Percentiles rank a stretch among this genome's conserved stretches.
These are phyloP conservation scores for Nakazawaea ernobii DNA, from an alignment of 805 yeast genomes.

Conservation along the genomic window DNA sequence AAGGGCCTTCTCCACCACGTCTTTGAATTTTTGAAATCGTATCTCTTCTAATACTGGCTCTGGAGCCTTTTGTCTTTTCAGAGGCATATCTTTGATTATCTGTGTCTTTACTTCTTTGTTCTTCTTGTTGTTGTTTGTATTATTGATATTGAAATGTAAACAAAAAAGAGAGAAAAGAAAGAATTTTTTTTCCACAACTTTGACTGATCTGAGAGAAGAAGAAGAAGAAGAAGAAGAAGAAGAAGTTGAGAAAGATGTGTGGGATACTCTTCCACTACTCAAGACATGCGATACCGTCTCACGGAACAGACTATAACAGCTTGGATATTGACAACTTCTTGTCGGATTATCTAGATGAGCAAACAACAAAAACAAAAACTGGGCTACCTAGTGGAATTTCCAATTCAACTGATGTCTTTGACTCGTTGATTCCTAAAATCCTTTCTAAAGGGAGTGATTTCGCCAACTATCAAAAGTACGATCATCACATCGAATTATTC, in stretches of 20 bases:
- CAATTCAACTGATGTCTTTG: constrained; percentile 19
- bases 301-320: constrained; percentile 8
- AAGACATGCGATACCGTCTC: constrained; percentile 1
- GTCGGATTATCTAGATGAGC: constrained; percentile 3
- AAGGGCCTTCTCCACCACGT: constrained; percentile 29
- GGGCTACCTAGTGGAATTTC: constrained; percentile 16
- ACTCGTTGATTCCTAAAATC: constrained; percentile 36
- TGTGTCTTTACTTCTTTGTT: neutral
- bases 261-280: constrained; percentile 42
- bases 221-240: too few relatives aligned
- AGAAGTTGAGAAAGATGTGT: too few relatives aligned
- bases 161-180: neutral
- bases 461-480: constrained; percentile 23
- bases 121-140: neutral
- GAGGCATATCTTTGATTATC: constrained; percentile 7
- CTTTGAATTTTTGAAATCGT: constrained; percentile 26
- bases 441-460: constrained; percentile 64
- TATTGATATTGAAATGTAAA: neutral
- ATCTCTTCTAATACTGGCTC: constrained; percentile 13
- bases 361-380: neutral
- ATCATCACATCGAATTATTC: constrained; percentile 28
- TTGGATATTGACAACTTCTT: constrained; percentile 11
- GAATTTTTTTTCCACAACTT: neutral
- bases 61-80: neutral
- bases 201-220: too few relatives aligned